Evolutionary conservation across 2,329 filamentous ascomycete species (phyloP).

Genomic region (Talaromyces sp.): DNA sequence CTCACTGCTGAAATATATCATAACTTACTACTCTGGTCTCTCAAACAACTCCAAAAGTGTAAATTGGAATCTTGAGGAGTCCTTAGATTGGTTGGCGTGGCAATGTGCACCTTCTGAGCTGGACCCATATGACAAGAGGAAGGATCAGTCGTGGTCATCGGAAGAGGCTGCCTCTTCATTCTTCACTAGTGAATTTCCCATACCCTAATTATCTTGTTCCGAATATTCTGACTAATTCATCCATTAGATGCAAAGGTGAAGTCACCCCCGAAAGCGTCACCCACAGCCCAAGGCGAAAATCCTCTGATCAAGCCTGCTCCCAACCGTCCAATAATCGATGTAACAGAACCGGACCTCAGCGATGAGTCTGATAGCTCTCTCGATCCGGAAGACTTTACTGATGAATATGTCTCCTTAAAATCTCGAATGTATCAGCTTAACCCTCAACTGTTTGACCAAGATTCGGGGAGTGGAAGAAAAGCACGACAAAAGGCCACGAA

Average conservation of each 20-base stretch:
- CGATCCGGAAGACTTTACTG: conserved; percentile 70
- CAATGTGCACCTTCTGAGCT: conserved; percentile 67
- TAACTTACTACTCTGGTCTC: conserved; percentile 65
- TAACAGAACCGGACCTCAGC: conserved; percentile 23
- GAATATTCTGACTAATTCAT: conserved; percentile 21
- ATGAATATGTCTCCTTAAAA: conserved; percentile 74
- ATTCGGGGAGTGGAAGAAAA: conserved; percentile 40
- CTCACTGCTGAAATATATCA: conserved; percentile 62
- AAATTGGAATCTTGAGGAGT: conserved; percentile 83
- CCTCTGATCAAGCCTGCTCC: conserved; percentile 27
- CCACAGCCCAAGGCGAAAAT: conserved; percentile 24
- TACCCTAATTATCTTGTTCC: background rate
- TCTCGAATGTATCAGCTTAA: conserved; percentile 62
- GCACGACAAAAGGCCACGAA: conserved; percentile 25
- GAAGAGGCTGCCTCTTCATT: conserved; percentile 34
- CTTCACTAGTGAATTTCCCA: conserved; percentile 33
- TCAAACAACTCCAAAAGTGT: conserved; percentile 56
- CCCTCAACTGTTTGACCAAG: conserved; percentile 49
- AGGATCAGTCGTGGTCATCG: conserved; percentile 28
- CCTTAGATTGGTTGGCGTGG: conserved; percentile 84
- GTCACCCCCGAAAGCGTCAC: conserved; percentile 27
- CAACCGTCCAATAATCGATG: conserved; percentile 27
- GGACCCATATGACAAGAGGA: conserved; percentile 63
- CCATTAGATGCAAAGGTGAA: conserved; percentile 30
- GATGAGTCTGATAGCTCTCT: conserved; percentile 61